Evolutionary conservation across 2,329 filamentous ascomycete genomes (phyloP).

Genomic region (Pleomassaria siparia): DNA sequence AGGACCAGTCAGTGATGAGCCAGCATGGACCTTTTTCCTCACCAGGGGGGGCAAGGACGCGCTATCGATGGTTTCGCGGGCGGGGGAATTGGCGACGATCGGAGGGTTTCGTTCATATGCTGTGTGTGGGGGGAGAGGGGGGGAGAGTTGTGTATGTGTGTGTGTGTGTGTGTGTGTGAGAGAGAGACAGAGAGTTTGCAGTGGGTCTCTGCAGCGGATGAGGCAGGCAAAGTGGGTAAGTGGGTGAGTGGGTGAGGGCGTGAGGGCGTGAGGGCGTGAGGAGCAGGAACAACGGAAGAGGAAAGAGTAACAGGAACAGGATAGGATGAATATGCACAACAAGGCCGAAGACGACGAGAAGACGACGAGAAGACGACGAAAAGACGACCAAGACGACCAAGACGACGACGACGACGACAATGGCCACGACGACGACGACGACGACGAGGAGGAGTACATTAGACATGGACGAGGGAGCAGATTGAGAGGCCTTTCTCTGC

Average conservation of each 20-base stretch:
- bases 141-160: not conserved
- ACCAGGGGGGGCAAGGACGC: constrained; percentile 19
- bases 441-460: not conserved
- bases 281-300: too few species aligned
- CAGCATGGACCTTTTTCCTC: constrained; percentile 28
- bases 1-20: constrained; percentile 16
- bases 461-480: too few species aligned
- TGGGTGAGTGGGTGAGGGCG: too few species aligned
- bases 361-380: too few species aligned
- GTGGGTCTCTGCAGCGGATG: not conserved
- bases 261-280: too few species aligned
- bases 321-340: constrained; percentile 19
- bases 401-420: not conserved
- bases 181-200: too few species aligned
- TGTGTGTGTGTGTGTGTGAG: too few species aligned
- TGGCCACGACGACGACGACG: constrained; percentile 19
- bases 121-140: not conserved
- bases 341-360: constrained; percentile 14
- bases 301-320: not conserved
- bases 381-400: constrained; percentile 19
- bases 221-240: too few species aligned
- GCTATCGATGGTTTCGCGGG: constrained; percentile 22
- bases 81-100: constrained; percentile 16
- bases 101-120: constrained; percentile 16
- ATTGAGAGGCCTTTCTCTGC: constrained; percentile 23